Evolutionary conservation across 257 asterid species (phyloP).

Genomic region (Nicotiana sylvestris): DNA sequence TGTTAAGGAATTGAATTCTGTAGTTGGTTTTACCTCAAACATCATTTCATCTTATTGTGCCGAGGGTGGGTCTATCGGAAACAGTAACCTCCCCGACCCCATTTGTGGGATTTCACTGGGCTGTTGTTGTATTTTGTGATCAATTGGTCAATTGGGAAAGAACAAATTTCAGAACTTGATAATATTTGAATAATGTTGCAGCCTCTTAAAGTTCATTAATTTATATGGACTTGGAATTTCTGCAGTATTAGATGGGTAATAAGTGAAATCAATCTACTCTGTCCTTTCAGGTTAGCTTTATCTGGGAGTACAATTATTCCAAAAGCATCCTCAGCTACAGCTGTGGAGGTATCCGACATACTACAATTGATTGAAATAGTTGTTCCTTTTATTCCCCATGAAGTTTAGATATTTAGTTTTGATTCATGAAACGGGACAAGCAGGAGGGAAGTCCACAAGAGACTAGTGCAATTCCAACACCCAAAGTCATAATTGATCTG

Average conservation of each 20-base stretch:
- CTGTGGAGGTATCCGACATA: conserved; percentile 64
- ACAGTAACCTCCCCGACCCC: too few species aligned
- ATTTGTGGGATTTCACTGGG: too few species aligned
- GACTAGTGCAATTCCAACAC: conserved; percentile 61
- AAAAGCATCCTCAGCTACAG: conserved; percentile 44
- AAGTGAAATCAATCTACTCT: neutral
- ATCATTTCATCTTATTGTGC: neutral
- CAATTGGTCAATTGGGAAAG: neutral
- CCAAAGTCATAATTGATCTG: conserved; percentile 78
- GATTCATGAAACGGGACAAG: neutral
- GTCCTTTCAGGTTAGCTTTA: conserved; percentile 49
- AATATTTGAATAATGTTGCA: neutral
- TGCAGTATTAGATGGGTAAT: neutral
- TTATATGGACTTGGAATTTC: neutral
- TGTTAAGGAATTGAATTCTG: neutral
- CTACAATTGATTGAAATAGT: conserved; percentile 11
- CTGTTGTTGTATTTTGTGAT: neutral
- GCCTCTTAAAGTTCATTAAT: neutral
- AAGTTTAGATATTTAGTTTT: conserved; percentile 6
- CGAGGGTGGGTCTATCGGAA: too few species aligned
- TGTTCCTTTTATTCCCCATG: neutral
- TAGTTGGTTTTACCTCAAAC: neutral
- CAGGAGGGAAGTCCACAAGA: conserved; percentile 65
- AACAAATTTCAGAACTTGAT: neutral
- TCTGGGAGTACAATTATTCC: conserved; percentile 37